A percentile compares a stretch with the other conserved stretches of the same genome.
These are phyloP conservation scores for Atkinsonella texensis DNA, from an alignment of 2,329 filamentous ascomycete species.

Conservation along the genomic window DNA sequence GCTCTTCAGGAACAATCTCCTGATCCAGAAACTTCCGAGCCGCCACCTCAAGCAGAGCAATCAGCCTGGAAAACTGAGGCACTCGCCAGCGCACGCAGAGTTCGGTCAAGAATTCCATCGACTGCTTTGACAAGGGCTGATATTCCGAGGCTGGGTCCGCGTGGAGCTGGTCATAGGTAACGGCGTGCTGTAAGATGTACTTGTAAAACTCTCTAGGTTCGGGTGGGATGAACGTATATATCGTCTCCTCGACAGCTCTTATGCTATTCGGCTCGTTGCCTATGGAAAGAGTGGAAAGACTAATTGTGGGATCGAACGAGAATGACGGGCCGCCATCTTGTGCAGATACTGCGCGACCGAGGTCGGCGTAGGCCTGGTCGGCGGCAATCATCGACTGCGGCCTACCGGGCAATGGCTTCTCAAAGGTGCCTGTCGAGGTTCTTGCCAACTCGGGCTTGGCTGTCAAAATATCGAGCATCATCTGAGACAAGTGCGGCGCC, in stretches of 20 bases:
- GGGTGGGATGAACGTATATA: conserved; percentile 81
- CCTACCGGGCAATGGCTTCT: conserved; percentile 43
- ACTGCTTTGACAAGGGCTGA: conserved; percentile 59
- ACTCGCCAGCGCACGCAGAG: conserved; percentile 82
- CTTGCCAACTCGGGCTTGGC: conserved; percentile 78
- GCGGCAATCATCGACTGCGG: conserved; percentile 33
- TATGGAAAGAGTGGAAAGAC: conserved; percentile 54
- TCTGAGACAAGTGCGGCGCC: conserved; percentile 72
- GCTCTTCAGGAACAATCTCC: conserved; percentile 66
- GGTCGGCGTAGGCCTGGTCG: conserved; percentile 40
- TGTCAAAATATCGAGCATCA: conserved; percentile 85
- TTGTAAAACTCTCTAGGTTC: conserved; percentile 77
- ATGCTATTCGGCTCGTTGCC: conserved; percentile 40
- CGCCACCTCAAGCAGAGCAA: conserved; percentile 74
- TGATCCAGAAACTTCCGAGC: conserved; percentile 76
- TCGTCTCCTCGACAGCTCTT: conserved; percentile 46
- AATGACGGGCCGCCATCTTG: conserved; percentile 28
- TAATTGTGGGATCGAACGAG: conserved; percentile 54
- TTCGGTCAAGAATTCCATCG: conserved; percentile 73
- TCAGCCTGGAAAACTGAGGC: conserved; percentile 66
- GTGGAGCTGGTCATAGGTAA: conserved; percentile 52
- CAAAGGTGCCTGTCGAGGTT: conserved; percentile 47
- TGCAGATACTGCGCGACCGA: conserved; percentile 38
- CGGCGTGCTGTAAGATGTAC: conserved; percentile 64
- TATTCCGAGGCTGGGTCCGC: conserved; percentile 36